Conservation (phyloP, 352 stramenopile genomes). For the Globisporangium parvum region DNA sequence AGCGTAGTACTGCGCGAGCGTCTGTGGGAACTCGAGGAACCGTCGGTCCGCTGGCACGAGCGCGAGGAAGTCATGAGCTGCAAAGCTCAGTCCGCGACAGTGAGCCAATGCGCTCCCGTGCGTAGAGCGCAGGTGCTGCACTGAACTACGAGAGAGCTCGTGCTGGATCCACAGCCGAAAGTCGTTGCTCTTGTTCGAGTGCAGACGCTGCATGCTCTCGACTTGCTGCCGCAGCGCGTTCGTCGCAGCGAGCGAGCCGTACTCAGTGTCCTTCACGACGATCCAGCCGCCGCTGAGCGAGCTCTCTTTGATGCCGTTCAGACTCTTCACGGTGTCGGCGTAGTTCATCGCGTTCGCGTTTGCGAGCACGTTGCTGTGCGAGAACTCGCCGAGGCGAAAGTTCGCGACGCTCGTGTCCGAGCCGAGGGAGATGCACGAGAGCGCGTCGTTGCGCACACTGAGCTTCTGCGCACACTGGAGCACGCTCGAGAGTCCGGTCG, state of each 20-base stretch:
- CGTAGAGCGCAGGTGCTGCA: too few species aligned
- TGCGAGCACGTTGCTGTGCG: conserved; percentile 6
- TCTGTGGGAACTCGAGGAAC: conserved; percentile 29
- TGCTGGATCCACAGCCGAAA: conserved; percentile 32
- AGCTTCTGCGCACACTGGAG: conserved; percentile 8
- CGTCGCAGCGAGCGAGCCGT: conserved; percentile 1
- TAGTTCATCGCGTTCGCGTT: conserved; percentile 10
- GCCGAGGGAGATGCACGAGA: conserved; percentile 14
- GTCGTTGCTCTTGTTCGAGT: conserved; percentile 20
- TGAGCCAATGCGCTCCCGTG: neutral
- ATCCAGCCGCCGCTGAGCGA: conserved; percentile 23
- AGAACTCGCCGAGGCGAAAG: conserved; percentile 12
- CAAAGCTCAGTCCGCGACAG: neutral
- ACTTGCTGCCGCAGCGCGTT: conserved; percentile 31
- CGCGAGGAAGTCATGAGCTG: conserved; percentile 8
- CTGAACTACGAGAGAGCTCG: conserved; percentile 4
- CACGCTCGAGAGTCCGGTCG: neutral
- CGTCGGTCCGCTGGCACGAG: conserved; percentile 15
- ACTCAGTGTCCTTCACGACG: conserved; percentile 20
- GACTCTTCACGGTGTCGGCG: conserved; percentile 1
- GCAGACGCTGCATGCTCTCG: conserved; percentile 17
- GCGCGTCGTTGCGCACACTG: conserved; percentile 5
- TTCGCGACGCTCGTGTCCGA: conserved; percentile 4
- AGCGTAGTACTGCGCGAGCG: conserved; percentile 21
- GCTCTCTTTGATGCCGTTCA: conserved; percentile 23